Evolutionary conservation across 2,329 filamentous ascomycete genomes (phyloP).

Genomic region (Fusarium mexicanum): DNA sequence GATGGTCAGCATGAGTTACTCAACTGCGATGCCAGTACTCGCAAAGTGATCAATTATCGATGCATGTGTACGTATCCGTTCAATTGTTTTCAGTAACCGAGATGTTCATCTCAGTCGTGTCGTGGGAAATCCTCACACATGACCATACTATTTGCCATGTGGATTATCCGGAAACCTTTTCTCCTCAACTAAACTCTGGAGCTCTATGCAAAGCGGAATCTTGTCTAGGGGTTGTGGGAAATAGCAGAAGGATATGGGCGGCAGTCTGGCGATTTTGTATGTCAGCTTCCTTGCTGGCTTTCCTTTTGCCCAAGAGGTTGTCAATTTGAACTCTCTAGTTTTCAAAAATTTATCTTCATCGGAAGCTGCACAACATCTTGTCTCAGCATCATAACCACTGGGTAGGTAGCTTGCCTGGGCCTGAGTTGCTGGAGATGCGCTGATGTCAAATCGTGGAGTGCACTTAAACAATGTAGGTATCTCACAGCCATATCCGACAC

Average conservation of each 20-base stretch:
- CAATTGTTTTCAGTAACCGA: not conserved
- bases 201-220: not conserved
- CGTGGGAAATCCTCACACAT: not conserved
- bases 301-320: not conserved
- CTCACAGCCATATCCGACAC: not conserved
- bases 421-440: not conserved
- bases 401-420: not conserved
- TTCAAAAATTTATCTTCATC: not conserved
- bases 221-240: not conserved
- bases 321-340: not conserved
- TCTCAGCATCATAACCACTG: not conserved
- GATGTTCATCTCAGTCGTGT: not conserved
- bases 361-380: not conserved
- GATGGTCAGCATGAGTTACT: not conserved
- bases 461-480: not conserved
- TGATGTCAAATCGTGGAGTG: not conserved
- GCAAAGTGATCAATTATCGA: not conserved
- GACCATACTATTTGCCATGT: not conserved
- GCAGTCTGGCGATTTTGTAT: not conserved
- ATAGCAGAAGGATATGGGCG: not conserved
- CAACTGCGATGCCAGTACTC: not conserved
- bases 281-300: not conserved
- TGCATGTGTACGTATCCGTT: not conserved
- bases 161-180: not conserved
- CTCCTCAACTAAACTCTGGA: not conserved